phyloP scores from a whole-genome alignment of 805 yeast species.

The Wickerhamiella sorbophila region DNA sequence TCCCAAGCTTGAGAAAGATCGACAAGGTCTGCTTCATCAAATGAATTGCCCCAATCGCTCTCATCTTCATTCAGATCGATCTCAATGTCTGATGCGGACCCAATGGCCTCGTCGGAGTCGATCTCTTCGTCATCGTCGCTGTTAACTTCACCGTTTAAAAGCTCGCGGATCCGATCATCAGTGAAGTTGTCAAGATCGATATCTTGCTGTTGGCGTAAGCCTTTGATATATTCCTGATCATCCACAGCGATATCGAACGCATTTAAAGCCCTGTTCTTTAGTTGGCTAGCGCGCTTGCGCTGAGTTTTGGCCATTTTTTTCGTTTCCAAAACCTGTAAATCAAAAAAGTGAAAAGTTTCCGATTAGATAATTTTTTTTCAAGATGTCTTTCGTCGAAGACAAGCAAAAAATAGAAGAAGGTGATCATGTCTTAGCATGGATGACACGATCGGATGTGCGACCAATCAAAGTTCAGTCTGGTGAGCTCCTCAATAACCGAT shows the following conservation, averaged over 20 bases:
- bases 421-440: constrained; percentile 74
- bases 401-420: constrained; percentile 67
- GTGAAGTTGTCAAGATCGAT: constrained; percentile 24
- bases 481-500: constrained; percentile 63
- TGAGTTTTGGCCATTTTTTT: constrained; percentile 2
- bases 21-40: constrained; percentile 62
- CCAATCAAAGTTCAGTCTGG: constrained; percentile 52
- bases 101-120: constrained; percentile 80
- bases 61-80: constrained; percentile 44
- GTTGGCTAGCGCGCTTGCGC: constrained; percentile 5
- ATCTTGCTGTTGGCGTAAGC: constrained; percentile 22
- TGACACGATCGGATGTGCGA: constrained; percentile 65
- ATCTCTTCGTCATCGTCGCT: constrained; percentile 33
- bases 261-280: constrained; percentile 30
- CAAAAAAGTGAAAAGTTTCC: constrained; percentile 3
- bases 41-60: constrained; percentile 53
- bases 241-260: constrained; percentile 39
- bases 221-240: constrained; percentile 22
- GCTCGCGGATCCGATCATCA: constrained; percentile 20
- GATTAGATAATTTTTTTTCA: constrained; percentile 11
- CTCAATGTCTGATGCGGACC: constrained; percentile 55
- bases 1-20: constrained; percentile 87
- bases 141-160: constrained; percentile 21
- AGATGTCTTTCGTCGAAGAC: constrained; percentile 41
- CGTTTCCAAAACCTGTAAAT: background rate